Percentiles rank a stretch among this genome's conserved stretches.
These are phyloP conservation scores for Metarhizium humberi DNA, from an alignment of 2,329 filamentous ascomycete genomes.

Conservation along the genomic window DNA sequence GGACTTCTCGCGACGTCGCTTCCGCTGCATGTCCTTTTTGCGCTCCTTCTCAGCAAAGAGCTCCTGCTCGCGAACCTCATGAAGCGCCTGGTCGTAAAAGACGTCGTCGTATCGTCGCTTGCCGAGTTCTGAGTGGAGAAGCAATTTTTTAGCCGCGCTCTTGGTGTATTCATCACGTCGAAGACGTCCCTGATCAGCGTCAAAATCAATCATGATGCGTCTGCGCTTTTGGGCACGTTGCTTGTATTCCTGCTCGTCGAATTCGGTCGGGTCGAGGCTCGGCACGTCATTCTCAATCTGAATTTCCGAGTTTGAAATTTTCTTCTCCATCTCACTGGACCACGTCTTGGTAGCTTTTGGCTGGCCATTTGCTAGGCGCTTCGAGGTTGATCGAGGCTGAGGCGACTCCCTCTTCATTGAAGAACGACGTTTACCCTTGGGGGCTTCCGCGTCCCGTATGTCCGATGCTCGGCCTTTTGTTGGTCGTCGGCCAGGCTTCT, in stretches of 20 bases:
- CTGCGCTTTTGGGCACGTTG: slow-evolving; percentile 57
- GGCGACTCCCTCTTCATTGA: slow-evolving; percentile 41
- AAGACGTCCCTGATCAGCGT: slow-evolving; percentile 55
- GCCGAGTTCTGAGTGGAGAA: slow-evolving; percentile 58
- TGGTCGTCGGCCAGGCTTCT: slow-evolving; percentile 22
- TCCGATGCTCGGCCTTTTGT: slow-evolving; percentile 43
- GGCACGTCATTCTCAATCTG: slow-evolving; percentile 38
- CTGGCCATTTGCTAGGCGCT: slow-evolving; percentile 51
- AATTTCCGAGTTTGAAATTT: slow-evolving; percentile 27
- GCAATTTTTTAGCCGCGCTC: slow-evolving; percentile 52
- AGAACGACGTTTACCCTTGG: slow-evolving; percentile 40
- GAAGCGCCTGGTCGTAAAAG: slow-evolving; percentile 71
- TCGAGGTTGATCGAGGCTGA: slow-evolving; percentile 39
- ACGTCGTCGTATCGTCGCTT: slow-evolving; percentile 67
- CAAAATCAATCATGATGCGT: slow-evolving; percentile 53
- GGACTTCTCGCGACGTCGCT: slow-evolving; percentile 89
- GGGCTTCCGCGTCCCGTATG: slow-evolving; percentile 38
- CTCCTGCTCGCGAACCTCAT: slow-evolving; percentile 83
- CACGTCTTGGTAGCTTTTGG: slow-evolving; percentile 52
- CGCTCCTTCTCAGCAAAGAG: slow-evolving; percentile 93
- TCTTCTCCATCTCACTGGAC: slow-evolving; percentile 42
- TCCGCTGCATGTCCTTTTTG: slow-evolving; percentile 99
- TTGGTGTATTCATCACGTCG: slow-evolving; percentile 51
- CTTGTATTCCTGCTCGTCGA: slow-evolving; percentile 38
- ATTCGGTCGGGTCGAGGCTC: slow-evolving; percentile 33